These are phyloP conservation scores for Liquidambar formosana DNA, from an alignment of 164 flowering plant species.

Conservation along the genomic window DNA sequence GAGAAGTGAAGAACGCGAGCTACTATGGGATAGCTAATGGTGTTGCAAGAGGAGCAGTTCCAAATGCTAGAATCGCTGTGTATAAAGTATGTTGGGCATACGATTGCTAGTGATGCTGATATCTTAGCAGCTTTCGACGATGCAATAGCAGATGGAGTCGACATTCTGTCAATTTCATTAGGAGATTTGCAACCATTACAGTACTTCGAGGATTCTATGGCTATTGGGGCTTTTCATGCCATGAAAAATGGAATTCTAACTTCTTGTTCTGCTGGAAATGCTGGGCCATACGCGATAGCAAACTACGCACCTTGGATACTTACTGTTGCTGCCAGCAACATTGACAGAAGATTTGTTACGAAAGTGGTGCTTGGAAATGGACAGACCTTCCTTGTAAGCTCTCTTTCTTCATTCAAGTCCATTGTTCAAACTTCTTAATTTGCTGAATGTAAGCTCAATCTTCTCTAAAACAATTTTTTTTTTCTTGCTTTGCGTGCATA, in stretches of 20 bases:
- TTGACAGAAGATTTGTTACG: constrained; percentile 13
- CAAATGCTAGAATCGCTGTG: constrained; percentile 6
- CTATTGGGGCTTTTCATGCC: constrained; percentile 10
- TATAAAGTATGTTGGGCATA: constrained; percentile 14
- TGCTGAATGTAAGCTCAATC: background rate
- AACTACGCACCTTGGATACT: constrained; percentile 12
- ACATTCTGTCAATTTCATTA: constrained; percentile 6
- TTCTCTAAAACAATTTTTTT: background rate
- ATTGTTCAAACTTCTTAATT: no score
- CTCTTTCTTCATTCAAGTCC: background rate
- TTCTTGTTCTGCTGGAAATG: constrained; percentile 11
- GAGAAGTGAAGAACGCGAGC: background rate
- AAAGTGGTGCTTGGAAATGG: constrained; percentile 16
- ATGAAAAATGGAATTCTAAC: constrained; percentile 18
- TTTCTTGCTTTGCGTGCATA: background rate
- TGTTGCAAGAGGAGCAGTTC: constrained; percentile 5
- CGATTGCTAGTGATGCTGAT: constrained; percentile 3
- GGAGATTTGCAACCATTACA: background rate
- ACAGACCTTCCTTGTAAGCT: background rate
- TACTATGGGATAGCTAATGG: background rate
- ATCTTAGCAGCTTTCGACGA: constrained; percentile 10
- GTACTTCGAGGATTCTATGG: background rate
- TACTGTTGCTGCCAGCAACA: constrained; percentile 16
- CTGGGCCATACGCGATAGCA: background rate
- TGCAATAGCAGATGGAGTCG: constrained; percentile 13